Percentiles rank a stretch among this genome's conserved stretches.
phyloP scores from a whole-genome alignment of 192 early-diverging fungal genomes.

The Gorgonomyces haynaldii region DNA sequence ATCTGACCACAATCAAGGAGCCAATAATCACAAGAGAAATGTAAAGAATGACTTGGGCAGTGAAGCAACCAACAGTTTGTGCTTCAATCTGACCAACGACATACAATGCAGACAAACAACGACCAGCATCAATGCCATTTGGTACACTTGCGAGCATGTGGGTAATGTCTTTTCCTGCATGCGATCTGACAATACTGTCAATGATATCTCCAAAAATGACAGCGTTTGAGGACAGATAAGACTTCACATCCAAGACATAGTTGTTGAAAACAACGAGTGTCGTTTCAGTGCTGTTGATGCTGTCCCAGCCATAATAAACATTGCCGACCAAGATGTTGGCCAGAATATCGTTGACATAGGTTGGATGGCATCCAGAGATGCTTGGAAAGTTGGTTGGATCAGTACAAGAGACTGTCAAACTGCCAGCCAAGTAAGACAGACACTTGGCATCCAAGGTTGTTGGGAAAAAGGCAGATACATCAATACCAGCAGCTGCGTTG shows the following conservation, averaged over 20 bases:
- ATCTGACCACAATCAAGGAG: constrained; percentile 21
- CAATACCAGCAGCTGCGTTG: constrained; percentile 8
- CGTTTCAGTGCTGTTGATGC: constrained; percentile 6
- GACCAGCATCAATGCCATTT: background rate
- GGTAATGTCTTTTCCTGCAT: background rate
- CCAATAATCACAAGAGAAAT: constrained; percentile 20
- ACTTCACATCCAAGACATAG: constrained; percentile 21
- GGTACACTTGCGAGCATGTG: background rate
- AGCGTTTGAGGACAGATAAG: constrained; percentile 13
- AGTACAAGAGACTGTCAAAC: constrained; percentile 10
- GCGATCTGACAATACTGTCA: background rate
- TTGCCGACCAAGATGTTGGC: constrained; percentile 8
- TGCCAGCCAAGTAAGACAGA: background rate
- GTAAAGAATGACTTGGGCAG: constrained; percentile 18
- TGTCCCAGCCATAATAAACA: constrained; percentile 20
- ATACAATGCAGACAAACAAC: constrained; percentile 11
- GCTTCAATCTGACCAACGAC: constrained; percentile 19
- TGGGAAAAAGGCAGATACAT: constrained; percentile 22
- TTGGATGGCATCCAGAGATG: constrained; percentile 7
- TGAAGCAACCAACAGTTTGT: constrained; percentile 15
- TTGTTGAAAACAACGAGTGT: constrained; percentile 22
- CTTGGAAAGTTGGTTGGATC: background rate
- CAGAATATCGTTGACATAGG: constrained; percentile 11
- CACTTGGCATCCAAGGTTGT: constrained; percentile 3
- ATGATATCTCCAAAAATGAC: constrained; percentile 1